These are phyloP conservation scores for Komagataella ulmi DNA, from an alignment of 805 yeast species.

Conservation along the genomic window DNA sequence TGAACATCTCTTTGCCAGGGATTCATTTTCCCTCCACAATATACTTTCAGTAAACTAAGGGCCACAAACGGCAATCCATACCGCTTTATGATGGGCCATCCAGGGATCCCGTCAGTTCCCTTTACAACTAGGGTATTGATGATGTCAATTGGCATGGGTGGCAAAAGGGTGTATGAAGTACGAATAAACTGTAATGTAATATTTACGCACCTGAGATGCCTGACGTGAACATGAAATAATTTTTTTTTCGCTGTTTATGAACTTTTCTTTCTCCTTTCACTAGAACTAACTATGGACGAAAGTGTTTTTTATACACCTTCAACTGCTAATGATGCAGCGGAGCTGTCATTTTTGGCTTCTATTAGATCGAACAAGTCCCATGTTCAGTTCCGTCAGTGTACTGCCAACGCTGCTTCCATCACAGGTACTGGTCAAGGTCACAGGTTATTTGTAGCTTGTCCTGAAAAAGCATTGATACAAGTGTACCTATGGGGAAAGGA, in stretches of 20 bases:
- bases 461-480: constrained; percentile 61
- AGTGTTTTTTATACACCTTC: constrained; percentile 25
- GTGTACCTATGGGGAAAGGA: constrained; percentile 62
- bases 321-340: constrained; percentile 17
- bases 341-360: constrained; percentile 20
- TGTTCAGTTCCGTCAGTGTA: constrained; percentile 39
- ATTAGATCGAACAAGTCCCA: constrained; percentile 32
- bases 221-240: background rate
- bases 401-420: constrained; percentile 31
- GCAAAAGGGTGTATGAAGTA: constrained; percentile 3
- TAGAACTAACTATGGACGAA: constrained; percentile 17
- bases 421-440: constrained; percentile 34
- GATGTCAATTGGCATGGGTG: constrained; percentile 74
- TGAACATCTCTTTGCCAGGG: constrained; percentile 91
- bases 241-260: background rate
- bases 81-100: constrained; percentile 43
- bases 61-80: constrained; percentile 43
- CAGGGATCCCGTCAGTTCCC: constrained; percentile 69
- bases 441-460: constrained; percentile 49
- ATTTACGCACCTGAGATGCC: background rate
- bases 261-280: background rate
- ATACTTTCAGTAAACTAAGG: constrained; percentile 44
- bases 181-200: background rate
- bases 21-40: constrained; percentile 68
- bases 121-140: constrained; percentile 54